A percentile compares a stretch with the other conserved stretches of the same genome.
Conservation (phyloP, 768 basidiomycete genomes). For the Ramaria sp. region DNA sequence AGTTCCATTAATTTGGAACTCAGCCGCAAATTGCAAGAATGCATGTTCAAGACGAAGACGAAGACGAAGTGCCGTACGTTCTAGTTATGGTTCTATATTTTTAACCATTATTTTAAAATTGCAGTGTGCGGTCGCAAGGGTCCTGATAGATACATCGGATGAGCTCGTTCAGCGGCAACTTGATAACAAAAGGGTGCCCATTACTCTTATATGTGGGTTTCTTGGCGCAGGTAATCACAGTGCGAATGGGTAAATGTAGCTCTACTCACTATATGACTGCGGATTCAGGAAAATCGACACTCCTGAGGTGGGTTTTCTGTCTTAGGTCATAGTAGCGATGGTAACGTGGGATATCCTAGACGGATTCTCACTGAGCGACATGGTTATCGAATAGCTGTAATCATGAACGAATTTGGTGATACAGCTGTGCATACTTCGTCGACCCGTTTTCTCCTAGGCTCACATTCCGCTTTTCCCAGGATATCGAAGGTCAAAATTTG, state of each 20-base stretch:
- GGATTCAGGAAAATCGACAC: conserved; percentile 69
- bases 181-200: conserved; percentile 41
- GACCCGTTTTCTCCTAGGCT: neutral
- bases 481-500: conserved; percentile 72
- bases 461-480: conserved; percentile 33
- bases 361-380: conserved; percentile 89
- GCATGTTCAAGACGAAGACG: too few relatives aligned
- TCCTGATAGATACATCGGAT: too few relatives aligned
- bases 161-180: neutral
- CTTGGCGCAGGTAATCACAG: conserved; percentile 47
- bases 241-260: neutral
- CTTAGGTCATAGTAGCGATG: neutral
- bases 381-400: conserved; percentile 94
- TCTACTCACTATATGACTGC: neutral
- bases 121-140: too few relatives aligned
- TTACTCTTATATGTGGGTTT: conserved; percentile 93
- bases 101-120: too few relatives aligned
- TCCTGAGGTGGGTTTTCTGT: conserved; percentile 52
- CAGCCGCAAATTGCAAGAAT: too few relatives aligned
- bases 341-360: conserved; percentile 24
- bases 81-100: too few relatives aligned
- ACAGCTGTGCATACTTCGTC: conserved; percentile 53
- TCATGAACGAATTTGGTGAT: conserved; percentile 98
- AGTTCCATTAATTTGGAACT: too few relatives aligned
- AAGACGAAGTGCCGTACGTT: too few relatives aligned